Evolutionary conservation across 495 filamentous ascomycete genomes (phyloP).

Genomic region (Lophiotrema nucula): DNA sequence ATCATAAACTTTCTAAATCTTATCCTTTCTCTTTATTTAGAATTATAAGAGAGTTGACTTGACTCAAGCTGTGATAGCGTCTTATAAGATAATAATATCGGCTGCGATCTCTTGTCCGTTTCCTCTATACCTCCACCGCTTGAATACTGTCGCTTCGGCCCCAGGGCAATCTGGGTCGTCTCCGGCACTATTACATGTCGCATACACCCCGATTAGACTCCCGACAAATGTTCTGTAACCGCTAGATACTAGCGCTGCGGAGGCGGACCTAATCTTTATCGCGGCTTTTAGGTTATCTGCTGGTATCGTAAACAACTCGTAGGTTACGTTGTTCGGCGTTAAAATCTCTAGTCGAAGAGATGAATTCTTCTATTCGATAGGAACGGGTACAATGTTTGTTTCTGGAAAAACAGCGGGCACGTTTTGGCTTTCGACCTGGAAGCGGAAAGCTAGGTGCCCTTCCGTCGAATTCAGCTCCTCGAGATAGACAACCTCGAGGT

Average conservation of each 20-base stretch:
- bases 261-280: neutral
- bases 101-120: constrained; percentile 39
- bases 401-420: neutral
- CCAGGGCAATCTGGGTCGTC: constrained; percentile 34
- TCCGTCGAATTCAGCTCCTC: neutral
- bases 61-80: too few species aligned
- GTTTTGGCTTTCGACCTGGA: constrained; percentile 7
- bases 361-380: constrained; percentile 42
- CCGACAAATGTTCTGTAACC: constrained; percentile 54
- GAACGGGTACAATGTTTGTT: constrained; percentile 43
- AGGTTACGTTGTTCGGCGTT: constrained; percentile 47
- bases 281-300: constrained; percentile 13
- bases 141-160: constrained; percentile 41
- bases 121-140: constrained; percentile 47
- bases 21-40: too few species aligned
- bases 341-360: constrained; percentile 46
- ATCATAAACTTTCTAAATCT: too few species aligned
- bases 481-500: constrained; percentile 45
- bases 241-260: constrained; percentile 12
- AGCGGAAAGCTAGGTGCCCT: constrained; percentile 9
- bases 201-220: constrained; percentile 50
- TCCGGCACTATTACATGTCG: constrained; percentile 50
- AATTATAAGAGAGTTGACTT: too few species aligned
- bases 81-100: neutral
- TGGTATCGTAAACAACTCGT: constrained; percentile 46